phyloP scores from a whole-genome alignment of 148 eudicot genomes.

The Rhododendron henanense region DNA sequence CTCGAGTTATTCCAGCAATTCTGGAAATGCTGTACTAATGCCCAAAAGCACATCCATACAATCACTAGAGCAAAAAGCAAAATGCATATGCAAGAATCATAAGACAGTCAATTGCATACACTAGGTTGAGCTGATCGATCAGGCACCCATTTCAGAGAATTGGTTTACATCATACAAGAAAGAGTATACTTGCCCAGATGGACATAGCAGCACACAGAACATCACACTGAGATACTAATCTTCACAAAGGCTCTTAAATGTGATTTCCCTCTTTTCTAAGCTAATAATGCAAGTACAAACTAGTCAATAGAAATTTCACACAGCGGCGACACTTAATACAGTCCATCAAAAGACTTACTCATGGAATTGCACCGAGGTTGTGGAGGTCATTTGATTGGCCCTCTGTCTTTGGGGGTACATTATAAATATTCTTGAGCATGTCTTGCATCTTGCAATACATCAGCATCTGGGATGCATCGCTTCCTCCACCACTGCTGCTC shows the following conservation, averaged over 20 bases:
- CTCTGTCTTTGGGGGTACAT: background rate
- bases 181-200: background rate
- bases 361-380: background rate
- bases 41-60: background rate
- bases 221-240: background rate
- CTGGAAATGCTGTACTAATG: background rate
- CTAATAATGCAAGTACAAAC: background rate
- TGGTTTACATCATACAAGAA: slow-evolving; percentile 6
- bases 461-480: slow-evolving; percentile 37
- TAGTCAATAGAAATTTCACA: background rate
- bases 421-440: slow-evolving; percentile 2
- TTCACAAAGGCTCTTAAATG: slow-evolving; percentile 4
- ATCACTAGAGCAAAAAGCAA: background rate
- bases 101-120: background rate
- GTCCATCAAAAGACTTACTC: background rate
- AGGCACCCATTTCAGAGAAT: background rate
- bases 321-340: background rate
- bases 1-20: background rate
- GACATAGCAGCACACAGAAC: background rate
- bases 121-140: background rate
- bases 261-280: background rate
- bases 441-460: slow-evolving; percentile 25
- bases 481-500: slow-evolving; percentile 32
- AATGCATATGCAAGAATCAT: background rate
- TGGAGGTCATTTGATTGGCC: slow-evolving; percentile 10